Evolutionary conservation across 2,329 filamentous ascomycete species (phyloP).

Genomic region (Botryotinia calthae): DNA sequence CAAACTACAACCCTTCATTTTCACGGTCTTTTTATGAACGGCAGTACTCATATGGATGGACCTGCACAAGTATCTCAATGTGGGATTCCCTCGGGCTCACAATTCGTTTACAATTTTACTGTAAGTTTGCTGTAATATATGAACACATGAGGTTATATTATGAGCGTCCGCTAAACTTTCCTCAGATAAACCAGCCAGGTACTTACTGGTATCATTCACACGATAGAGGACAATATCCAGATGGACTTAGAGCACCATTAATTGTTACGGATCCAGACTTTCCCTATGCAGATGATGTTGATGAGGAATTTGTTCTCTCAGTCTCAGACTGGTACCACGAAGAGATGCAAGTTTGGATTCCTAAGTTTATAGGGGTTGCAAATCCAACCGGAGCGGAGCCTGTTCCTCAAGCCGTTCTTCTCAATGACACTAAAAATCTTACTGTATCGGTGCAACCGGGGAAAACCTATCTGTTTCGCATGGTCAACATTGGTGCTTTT

Average conservation of each 20-base stretch:
- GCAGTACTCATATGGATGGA: slow-evolving; percentile 67
- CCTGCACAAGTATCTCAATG: slow-evolving; percentile 66
- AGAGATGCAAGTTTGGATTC: slow-evolving; percentile 48
- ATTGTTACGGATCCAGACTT: slow-evolving; percentile 53
- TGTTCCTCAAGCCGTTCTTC: slow-evolving; percentile 64
- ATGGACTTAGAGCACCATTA: slow-evolving; percentile 55
- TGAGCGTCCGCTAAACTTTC: slow-evolving; percentile 36
- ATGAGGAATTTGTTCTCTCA: slow-evolving; percentile 55
- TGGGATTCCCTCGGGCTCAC: slow-evolving; percentile 59
- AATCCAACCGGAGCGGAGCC: slow-evolving; percentile 55
- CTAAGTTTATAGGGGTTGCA: slow-evolving; percentile 46
- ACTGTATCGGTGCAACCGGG: slow-evolving; percentile 59
- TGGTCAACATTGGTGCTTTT: slow-evolving; percentile 74
- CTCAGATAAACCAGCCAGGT: slow-evolving; percentile 58
- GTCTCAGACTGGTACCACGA: slow-evolving; percentile 61
- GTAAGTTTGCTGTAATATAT: slow-evolving; percentile 40
- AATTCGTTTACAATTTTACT: slow-evolving; percentile 67
- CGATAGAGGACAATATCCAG: slow-evolving; percentile 53
- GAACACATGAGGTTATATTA: background rate
- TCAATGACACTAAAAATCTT: slow-evolving; percentile 67
- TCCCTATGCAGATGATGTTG: slow-evolving; percentile 48
- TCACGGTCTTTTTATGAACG: slow-evolving; percentile 69
- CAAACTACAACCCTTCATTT: slow-evolving; percentile 64
- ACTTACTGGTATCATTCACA: slow-evolving; percentile 76
- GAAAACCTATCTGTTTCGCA: slow-evolving; percentile 70